Conservation (phyloP, 371 early-diverging fungal species). For the Mortierella sp. region DNA sequence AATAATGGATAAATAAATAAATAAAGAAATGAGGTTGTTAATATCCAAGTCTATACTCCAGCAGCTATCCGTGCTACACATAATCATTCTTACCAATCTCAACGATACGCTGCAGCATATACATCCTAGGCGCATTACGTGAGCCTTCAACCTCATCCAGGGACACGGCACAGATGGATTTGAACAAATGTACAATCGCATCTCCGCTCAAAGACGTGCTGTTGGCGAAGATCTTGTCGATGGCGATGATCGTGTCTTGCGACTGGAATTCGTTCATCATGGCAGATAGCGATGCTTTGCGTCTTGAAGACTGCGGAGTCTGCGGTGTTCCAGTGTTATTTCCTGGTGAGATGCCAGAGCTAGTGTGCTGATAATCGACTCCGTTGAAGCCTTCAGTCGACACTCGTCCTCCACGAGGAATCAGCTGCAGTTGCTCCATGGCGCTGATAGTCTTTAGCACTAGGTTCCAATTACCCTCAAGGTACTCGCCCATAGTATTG, state of each 20-base stretch:
- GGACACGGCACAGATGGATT: conserved; percentile 56
- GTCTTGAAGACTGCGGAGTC: conserved; percentile 25
- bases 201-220: conserved; percentile 60
- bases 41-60: too few relatives aligned
- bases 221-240: conserved; percentile 77
- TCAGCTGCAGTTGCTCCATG: conserved; percentile 64
- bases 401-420: conserved; percentile 54
- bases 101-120: conserved; percentile 62
- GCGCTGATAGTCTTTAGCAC: conserved; percentile 72
- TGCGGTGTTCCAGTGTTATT: conserved; percentile 7
- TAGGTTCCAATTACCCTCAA: conserved; percentile 75
- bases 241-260: conserved; percentile 73
- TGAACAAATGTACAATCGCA: conserved; percentile 58
- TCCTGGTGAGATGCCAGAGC: conserved; percentile 12
- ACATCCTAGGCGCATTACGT: conserved; percentile 57
- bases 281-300: conserved; percentile 48
- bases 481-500: conserved; percentile 64
- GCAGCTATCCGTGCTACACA: too few relatives aligned
- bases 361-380: conserved; percentile 37
- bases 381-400: conserved; percentile 48
- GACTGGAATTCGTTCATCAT: conserved; percentile 61
- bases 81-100: conserved; percentile 63
- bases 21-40: too few relatives aligned
- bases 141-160: conserved; percentile 57
- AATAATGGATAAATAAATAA: too few relatives aligned